These are phyloP conservation scores for Apodospora peruviana DNA, from an alignment of 495 filamentous ascomycete genomes.

Conservation along the genomic window DNA sequence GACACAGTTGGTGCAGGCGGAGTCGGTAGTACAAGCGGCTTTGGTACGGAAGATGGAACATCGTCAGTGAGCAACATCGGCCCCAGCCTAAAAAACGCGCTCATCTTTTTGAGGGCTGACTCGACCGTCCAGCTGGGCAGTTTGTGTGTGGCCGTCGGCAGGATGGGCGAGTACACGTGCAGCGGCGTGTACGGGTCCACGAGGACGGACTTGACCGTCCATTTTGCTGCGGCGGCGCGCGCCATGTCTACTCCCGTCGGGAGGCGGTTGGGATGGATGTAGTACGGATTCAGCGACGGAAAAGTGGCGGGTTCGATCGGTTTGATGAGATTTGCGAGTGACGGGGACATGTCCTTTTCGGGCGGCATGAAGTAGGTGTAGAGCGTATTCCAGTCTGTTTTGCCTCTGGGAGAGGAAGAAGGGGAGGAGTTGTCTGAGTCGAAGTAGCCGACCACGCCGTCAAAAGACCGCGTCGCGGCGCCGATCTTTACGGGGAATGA, in stretches of 20 bases:
- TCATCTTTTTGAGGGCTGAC: slow-evolving; percentile 36
- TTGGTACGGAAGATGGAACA: background rate
- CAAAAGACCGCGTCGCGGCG: slow-evolving; percentile 25
- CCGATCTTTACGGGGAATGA: slow-evolving; percentile 34
- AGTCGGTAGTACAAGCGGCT: background rate
- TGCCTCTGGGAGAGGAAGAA: background rate
- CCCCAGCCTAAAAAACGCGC: slow-evolving; percentile 41
- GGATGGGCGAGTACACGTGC: slow-evolving; percentile 32
- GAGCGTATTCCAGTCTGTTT: background rate
- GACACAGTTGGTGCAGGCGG: background rate
- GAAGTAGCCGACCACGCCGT: slow-evolving; percentile 38
- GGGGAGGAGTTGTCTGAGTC: background rate
- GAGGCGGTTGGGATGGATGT: background rate
- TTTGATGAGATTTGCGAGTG: background rate
- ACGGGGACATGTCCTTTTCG: background rate
- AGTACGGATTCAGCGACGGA: background rate
- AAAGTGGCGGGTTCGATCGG: background rate
- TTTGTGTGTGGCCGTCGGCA: slow-evolving; percentile 27
- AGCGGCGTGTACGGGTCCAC: slow-evolving; percentile 42
- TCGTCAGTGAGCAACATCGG: slow-evolving; percentile 24
- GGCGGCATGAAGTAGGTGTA: background rate
- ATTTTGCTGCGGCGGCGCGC: background rate
- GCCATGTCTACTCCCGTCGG: background rate
- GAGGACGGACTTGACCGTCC: slow-evolving; percentile 14
- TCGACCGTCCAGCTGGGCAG: slow-evolving; percentile 43